Base-by-base conservation (phyloP, 2,329 filamentous ascomycete genomes). In the Alternaria incomplexa region DNA sequence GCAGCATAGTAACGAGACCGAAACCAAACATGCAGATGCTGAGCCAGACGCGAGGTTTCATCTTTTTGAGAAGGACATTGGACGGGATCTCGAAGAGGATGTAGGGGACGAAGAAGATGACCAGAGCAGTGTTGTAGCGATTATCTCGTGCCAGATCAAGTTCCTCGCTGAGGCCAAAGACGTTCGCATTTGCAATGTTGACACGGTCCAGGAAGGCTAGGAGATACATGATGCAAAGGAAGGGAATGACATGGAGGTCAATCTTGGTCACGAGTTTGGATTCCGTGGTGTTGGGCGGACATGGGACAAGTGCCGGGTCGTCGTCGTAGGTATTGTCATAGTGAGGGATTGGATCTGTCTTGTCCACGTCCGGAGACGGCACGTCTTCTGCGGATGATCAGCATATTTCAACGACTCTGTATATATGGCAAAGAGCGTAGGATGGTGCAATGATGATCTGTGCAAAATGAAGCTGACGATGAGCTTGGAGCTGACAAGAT, bases 11-110 rank as follows among this genome's bases (percentile, higher is more conserved):
- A 52, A 73, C 70, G 22, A 96, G 82, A 10, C 93, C 92, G 70
- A 97, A 97, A 61, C 88, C 82, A 67, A 95, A 91, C 91, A 97
- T 97, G 82, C 94, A 97, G 56, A 88, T 76, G 5, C 90, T 89
- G 23, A 97, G 79, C 85, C 85, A 86, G 23, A 86, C 70, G 64
- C 84, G 82, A 0, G 85, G 85, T 66, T 82, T 84, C 64, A 86
- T 79, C 58, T 82, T 82, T 73, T 86, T 86, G 51, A 86, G 76
- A 3, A 86, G 65, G 17, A 86, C 75, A 58, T 87, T 87, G 25
- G 81, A 83, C 0, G 85, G 85, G 22, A 87, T 85, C 62, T 87
- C 85, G 63, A 85, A 83, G 3, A 86, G 73, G n/a, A 86, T 78
- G 58, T 86, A 85, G 0, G 83, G 82, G 7, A 86, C 83, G 73